phyloP scores from a whole-genome alignment of 2,329 filamentous ascomycete genomes.

The Penicillium sp. region DNA sequence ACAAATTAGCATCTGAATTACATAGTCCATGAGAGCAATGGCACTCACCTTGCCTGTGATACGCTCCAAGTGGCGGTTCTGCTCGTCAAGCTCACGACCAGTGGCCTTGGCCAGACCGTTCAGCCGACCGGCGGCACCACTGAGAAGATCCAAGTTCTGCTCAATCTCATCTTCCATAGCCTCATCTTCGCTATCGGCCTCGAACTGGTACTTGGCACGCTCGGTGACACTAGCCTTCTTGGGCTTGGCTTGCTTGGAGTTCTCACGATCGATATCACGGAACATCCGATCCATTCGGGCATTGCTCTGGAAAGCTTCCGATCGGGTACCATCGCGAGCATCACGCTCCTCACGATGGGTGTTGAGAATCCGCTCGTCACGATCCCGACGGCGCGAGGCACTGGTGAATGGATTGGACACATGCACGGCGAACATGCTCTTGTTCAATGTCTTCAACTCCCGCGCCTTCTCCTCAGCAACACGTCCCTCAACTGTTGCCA shows the following conservation, averaged over 20 bases:
- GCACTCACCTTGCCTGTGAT: constrained; percentile 72
- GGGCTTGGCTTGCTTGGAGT: constrained; percentile 49
- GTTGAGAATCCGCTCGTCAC: constrained; percentile 69
- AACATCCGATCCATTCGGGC: constrained; percentile 66
- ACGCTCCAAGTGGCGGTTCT: constrained; percentile 75
- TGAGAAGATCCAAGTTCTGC: constrained; percentile 61
- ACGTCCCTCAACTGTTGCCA: constrained; percentile 73
- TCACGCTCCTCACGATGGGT: constrained; percentile 61
- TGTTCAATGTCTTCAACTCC: constrained; percentile 81
- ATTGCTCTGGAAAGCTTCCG: constrained; percentile 52
- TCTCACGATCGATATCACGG: constrained; percentile 63
- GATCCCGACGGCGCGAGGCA: constrained; percentile 61
- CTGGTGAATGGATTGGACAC: constrained; percentile 77
- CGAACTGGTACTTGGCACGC: constrained; percentile 73
- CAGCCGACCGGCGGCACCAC: constrained; percentile 65
- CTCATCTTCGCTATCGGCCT: constrained; percentile 71
- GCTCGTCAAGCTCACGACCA: constrained; percentile 70
- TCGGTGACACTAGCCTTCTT: constrained; percentile 59
- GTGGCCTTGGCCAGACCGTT: constrained; percentile 74
- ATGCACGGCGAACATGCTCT: constrained; percentile 87
- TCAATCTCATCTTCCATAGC: constrained; percentile 73
- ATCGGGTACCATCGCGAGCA: constrained; percentile 56
- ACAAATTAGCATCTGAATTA: constrained; percentile 21
- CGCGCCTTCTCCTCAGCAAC: constrained; percentile 76
- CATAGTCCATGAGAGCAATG: neutral